Evolutionary conservation across 805 yeast genomes (phyloP).

Genomic region (Peterozyma toletana): DNA sequence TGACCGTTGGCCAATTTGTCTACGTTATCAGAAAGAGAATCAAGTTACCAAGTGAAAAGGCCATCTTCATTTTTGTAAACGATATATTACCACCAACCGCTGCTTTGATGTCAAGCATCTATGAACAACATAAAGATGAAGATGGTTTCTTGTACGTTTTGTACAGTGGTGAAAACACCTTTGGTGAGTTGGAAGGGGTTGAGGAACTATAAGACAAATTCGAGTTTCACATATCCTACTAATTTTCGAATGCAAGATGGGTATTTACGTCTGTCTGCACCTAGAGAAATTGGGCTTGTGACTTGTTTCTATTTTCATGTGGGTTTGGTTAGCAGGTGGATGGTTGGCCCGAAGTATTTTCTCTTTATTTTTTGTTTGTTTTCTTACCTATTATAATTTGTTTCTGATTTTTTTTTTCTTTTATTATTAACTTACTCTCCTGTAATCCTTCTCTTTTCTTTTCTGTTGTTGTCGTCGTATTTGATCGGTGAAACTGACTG

Average conservation of each 20-base stretch:
- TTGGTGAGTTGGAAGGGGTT: constrained; percentile 47
- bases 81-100: constrained; percentile 98
- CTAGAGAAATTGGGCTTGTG: too few species aligned
- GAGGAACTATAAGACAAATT: constrained; percentile 11
- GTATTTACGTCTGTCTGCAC: too few species aligned
- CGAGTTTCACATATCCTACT: too few species aligned
- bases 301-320: too few species aligned
- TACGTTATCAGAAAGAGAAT: constrained; percentile 96
- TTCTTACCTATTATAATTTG: background rate
- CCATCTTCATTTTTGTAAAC: constrained; percentile 93
- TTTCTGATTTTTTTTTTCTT: too few species aligned
- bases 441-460: too few species aligned
- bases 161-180: constrained; percentile 96
- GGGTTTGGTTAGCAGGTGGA: too few species aligned
- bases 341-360: too few species aligned
- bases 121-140: constrained; percentile 95
- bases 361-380: background rate
- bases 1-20: constrained; percentile 97
- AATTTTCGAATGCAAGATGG: too few species aligned
- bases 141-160: constrained; percentile 96
- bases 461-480: background rate
- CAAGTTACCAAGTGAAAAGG: constrained; percentile 94
- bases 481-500: too few species aligned
- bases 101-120: constrained; percentile 89
- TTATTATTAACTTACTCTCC: too few species aligned